Evolutionary conservation across 1,284 basidiomycete genomes (phyloP).

Genomic region (Apiotrichum domesticum): DNA sequence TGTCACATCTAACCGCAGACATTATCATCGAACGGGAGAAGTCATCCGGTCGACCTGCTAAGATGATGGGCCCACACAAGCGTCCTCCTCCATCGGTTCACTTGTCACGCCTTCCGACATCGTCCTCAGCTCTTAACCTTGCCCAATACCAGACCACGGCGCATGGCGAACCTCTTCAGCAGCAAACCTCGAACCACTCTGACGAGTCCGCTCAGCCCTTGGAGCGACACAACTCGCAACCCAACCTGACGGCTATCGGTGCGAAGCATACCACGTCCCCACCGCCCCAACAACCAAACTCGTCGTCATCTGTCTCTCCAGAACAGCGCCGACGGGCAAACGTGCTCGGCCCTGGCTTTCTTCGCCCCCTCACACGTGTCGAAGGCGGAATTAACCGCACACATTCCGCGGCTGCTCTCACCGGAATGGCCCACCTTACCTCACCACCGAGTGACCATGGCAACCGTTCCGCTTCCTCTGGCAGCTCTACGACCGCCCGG

Average conservation of each 20-base stretch:
- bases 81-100: constrained; percentile 29
- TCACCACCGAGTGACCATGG: not conserved
- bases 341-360: constrained; percentile 30
- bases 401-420: constrained; percentile 24
- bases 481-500: not conserved
- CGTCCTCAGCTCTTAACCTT: constrained; percentile 27
- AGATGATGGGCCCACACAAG: constrained; percentile 10
- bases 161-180: constrained; percentile 14
- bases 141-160: constrained; percentile 12
- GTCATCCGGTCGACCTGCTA: constrained; percentile 23
- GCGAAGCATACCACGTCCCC: constrained; percentile 7
- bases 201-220: not conserved
- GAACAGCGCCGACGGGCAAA: constrained; percentile 23
- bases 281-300: not conserved
- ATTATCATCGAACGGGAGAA: constrained; percentile 42
- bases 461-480: not conserved
- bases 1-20: constrained; percentile 17
- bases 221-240: constrained; percentile 25
- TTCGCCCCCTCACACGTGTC: constrained; percentile 38
- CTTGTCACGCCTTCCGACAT: constrained; percentile 23
- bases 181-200: constrained; percentile 3
- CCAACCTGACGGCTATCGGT: constrained; percentile 11
- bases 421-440: not conserved
- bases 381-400: constrained; percentile 13
- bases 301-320: constrained; percentile 2